Evolutionary conservation across 331 rosid genomes (phyloP).

Genomic region (Malus hybrid): DNA sequence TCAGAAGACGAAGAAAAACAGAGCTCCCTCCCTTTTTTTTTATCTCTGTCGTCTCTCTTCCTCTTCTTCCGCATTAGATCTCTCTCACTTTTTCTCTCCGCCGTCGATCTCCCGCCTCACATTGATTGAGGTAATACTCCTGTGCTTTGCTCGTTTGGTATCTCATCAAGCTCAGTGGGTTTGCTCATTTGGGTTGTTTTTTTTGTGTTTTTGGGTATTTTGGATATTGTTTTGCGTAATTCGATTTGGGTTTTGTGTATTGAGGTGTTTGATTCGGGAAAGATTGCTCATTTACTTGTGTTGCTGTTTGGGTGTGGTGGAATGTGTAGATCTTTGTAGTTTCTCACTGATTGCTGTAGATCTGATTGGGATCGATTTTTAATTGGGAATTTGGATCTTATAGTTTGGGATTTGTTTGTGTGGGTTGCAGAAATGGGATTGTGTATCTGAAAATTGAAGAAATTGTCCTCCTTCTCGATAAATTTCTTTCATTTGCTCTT

Average conservation of each 20-base stretch:
- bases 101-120: not conserved
- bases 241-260: not conserved
- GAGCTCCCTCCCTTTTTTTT: not conserved
- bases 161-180: not conserved
- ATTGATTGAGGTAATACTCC: conserved; percentile 23
- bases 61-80: conserved; percentile 27
- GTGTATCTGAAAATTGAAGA: not conserved
- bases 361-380: conserved; percentile 18
- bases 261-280: not conserved
- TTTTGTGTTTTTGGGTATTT: conserved; percentile 1
- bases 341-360: conserved; percentile 17
- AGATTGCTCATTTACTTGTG: not conserved
- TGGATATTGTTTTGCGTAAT: not conserved
- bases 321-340: conserved; percentile 27
- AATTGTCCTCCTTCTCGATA: no score
- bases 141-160: not conserved
- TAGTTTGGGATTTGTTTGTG: not conserved
- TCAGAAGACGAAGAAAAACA: not conserved
- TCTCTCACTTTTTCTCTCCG: conserved; percentile 5
- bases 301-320: not conserved
- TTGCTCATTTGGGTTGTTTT: conserved; percentile 1
- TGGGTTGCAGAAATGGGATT: not conserved
- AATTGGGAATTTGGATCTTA: conserved; percentile 4
- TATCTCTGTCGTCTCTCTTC: not conserved
- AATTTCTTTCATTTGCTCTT: not conserved